Conservation (phyloP, 768 basidiomycete genomes). For the Rhizopogon salebrosus region DNA sequence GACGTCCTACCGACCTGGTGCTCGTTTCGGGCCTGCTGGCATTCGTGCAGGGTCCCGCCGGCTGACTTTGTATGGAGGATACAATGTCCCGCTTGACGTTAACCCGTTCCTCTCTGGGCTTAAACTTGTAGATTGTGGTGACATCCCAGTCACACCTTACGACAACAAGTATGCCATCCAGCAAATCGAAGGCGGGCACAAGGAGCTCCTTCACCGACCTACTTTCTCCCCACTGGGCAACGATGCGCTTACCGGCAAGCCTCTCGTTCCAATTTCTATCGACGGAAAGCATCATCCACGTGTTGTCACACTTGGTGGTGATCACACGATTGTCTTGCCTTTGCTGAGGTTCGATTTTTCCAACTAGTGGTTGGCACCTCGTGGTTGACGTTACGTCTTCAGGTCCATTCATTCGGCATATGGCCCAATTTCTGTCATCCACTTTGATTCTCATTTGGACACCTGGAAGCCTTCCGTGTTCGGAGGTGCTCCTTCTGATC, state of each 20-base stretch:
- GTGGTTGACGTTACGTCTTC: not conserved
- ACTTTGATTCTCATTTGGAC: conserved; percentile 84
- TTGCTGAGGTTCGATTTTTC: conserved; percentile 33
- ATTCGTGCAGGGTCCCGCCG: conserved; percentile 78
- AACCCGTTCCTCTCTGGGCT: conserved; percentile 70
- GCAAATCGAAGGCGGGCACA: conserved; percentile 73
- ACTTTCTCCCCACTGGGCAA: conserved; percentile 60
- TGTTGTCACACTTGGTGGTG: conserved; percentile 80
- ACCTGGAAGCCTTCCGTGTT: conserved; percentile 76
- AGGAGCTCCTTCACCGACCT: conserved; percentile 58
- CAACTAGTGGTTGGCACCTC: conserved; percentile 4
- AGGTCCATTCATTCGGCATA: conserved; percentile 75
- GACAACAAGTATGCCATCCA: conserved; percentile 69
- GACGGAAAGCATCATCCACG: conserved; percentile 78
- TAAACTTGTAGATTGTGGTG: conserved; percentile 71
- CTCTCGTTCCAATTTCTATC: conserved; percentile 50
- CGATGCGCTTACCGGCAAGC: conserved; percentile 53
- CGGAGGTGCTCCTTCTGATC: conserved; percentile 66
- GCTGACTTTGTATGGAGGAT: conserved; percentile 70
- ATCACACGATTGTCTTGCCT: conserved; percentile 78
- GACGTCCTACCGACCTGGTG: conserved; percentile 77
- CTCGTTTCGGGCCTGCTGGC: conserved; percentile 81
- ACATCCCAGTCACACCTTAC: conserved; percentile 75
- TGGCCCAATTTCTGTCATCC: conserved; percentile 76
- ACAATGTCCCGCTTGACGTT: conserved; percentile 68